Conservation (phyloP, 805 yeast species). For the Candida oleophila region DNA sequence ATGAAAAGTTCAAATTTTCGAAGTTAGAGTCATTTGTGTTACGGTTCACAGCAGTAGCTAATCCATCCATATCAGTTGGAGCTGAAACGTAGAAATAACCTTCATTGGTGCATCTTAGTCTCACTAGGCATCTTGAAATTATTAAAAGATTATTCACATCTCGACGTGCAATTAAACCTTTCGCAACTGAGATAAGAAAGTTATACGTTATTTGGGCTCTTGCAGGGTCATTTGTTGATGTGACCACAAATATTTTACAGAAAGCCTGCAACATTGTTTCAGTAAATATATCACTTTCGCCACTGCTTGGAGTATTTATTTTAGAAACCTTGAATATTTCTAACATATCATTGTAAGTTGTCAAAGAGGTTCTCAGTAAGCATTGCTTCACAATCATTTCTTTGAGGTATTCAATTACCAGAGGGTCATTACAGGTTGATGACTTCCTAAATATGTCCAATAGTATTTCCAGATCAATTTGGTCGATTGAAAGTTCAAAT, state of each 20-base stretch:
- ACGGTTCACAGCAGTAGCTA: conserved; percentile 59
- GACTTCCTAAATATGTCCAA: conserved; percentile 30
- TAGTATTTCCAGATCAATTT: conserved; percentile 30
- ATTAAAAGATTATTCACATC: conserved; percentile 42
- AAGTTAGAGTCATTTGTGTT: conserved; percentile 31
- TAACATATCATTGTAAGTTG: not conserved
- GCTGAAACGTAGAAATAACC: conserved; percentile 47
- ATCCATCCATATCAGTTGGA: conserved; percentile 63
- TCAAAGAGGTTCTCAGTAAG: not conserved
- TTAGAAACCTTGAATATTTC: not conserved
- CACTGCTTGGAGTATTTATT: not conserved
- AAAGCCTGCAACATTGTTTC: conserved; percentile 23
- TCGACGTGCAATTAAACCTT: conserved; percentile 26
- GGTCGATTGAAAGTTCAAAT: conserved; percentile 30
- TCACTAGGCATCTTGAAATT: conserved; percentile 49
- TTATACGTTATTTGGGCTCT: conserved; percentile 30
- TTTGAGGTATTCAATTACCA: not conserved
- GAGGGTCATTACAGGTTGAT: conserved; percentile 5
- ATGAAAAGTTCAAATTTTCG: conserved; percentile 25
- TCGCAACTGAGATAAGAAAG: conserved; percentile 26
- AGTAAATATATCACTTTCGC: conserved; percentile 8
- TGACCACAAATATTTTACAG: conserved; percentile 22
- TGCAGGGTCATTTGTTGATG: conserved; percentile 18
- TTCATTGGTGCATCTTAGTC: conserved; percentile 51
- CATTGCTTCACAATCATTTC: not conserved